Evolutionary conservation across 2,329 filamentous ascomycete genomes (phyloP), one percentile per base, ranked within the genome.

Genomic region (Monilinia polystroma): DNA sequence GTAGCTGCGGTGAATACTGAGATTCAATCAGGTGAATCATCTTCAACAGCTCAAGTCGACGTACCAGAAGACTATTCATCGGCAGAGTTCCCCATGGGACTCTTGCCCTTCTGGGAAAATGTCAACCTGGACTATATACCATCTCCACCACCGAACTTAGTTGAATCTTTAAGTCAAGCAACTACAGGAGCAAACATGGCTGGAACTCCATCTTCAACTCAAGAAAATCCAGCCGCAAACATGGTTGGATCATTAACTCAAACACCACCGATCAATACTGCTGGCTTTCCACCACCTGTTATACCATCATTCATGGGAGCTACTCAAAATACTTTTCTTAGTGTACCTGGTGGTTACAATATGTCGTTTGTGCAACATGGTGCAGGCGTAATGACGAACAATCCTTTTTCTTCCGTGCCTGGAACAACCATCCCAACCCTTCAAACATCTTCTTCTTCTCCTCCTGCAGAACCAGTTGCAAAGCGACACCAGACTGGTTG

Each of bases 331-430:
- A 18, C 38, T 18, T 7, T 26, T 1, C 10, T 16, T 23, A 51
- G 45, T 51, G 45, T 38, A 60, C 32, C 45, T 7, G 58, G 45
- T 60, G 45, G 45, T 26, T 60, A 38, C 16, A 60, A 51, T 12
- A 51, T 60, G 58, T 26, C n/a, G 18, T 26, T 51, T 26, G n/a
- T 18, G 45, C 43, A 43, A 35, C 49, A 38, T 2, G 38, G 41
- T 8, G 18, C 23, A 1, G 45, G 18, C 29, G 41, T n/a, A 47
- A 43, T 26, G 8, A 26, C 26, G 29, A 8, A 10, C n/a, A 14
- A 35, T 51, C 4, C 45, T 51, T 23, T 51, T 26, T 8, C 14
- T 16, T 8, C 45, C n/a, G 45, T 4, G 18, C 20, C 18, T 38
- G 32, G 32, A 51, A 14, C 29, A 51, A 18, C 38, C 26, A n/a